These are phyloP conservation scores for Leishmania aethiopica DNA, from an alignment of 208 protist species.

Conservation along the genomic window DNA sequence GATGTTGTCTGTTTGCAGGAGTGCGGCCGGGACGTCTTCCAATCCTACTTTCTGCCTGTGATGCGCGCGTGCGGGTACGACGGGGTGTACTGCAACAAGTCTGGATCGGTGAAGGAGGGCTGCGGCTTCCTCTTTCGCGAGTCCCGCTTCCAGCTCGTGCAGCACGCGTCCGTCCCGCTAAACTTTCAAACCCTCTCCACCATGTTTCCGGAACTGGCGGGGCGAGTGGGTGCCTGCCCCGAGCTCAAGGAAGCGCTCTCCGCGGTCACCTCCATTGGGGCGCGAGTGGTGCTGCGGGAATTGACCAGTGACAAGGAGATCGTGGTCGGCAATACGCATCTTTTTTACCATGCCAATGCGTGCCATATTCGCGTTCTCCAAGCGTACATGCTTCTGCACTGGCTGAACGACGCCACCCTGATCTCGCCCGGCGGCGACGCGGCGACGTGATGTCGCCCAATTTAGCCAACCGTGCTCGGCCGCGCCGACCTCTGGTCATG, in stretches of 20 bases:
- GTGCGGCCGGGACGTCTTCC: conserved; percentile 83
- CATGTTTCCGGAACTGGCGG: conserved; percentile 47
- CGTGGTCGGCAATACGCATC: conserved; percentile 90
- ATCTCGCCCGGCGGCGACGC: neutral
- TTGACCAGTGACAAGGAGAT: conserved; percentile 44
- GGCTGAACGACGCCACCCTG: conserved; percentile 20
- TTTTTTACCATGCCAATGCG: conserved; percentile 91
- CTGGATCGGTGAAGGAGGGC: conserved; percentile 72
- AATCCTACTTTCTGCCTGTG: conserved; percentile 64
- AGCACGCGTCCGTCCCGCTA: conserved; percentile 45
- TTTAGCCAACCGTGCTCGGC: neutral
- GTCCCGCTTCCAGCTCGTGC: conserved; percentile 51
- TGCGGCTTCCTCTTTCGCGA: conserved; percentile 68
- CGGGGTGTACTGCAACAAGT: conserved; percentile 82
- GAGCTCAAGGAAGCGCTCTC: conserved; percentile 73
- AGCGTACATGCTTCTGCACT: conserved; percentile 63
- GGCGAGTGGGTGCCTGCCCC: conserved; percentile 36
- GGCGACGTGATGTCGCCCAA: neutral
- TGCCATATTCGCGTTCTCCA: conserved; percentile 93
- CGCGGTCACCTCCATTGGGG: conserved; percentile 64
- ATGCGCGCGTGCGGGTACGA: conserved; percentile 69
- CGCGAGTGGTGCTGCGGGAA: conserved; percentile 50
- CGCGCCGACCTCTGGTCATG: conserved; percentile 49
- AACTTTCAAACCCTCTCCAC: conserved; percentile 56
- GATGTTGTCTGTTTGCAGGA: conserved; percentile 91